Conservation (phyloP, 1,284 basidiomycete genomes). For the Fistulinella staudtii region DNA sequence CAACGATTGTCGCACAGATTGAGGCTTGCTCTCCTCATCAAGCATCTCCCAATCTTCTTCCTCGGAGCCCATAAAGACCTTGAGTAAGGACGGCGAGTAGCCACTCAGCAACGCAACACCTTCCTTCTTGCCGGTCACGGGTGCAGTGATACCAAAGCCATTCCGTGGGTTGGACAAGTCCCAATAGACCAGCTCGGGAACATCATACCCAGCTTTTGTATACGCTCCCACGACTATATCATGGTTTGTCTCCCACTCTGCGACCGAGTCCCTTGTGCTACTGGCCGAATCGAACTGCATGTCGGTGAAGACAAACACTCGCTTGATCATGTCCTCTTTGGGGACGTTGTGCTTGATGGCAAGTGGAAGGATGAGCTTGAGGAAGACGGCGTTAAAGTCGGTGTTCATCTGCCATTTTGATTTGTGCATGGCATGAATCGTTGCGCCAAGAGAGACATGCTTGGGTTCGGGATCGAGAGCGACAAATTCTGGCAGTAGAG, state of each 20-base stretch:
- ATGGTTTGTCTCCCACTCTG: conserved; percentile 58
- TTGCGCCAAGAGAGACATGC: conserved; percentile 31
- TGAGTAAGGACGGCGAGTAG: conserved; percentile 64
- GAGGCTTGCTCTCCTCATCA: conserved; percentile 24
- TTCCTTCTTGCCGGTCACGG: conserved; percentile 46
- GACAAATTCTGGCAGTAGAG: conserved; percentile 45
- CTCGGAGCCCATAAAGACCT: conserved; percentile 63
- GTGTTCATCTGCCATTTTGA: conserved; percentile 58
- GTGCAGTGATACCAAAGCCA: conserved; percentile 33
- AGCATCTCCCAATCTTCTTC: conserved; percentile 34
- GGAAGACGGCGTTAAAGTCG: conserved; percentile 55
- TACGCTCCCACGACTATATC: conserved; percentile 52
- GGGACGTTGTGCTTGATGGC: conserved; percentile 53
- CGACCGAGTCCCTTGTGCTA: not conserved
- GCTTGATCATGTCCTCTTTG: conserved; percentile 68
- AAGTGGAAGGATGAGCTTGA: conserved; percentile 54
- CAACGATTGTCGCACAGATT: conserved; percentile 34
- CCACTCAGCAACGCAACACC: conserved; percentile 68
- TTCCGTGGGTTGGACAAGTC: conserved; percentile 33
- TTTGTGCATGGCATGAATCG: conserved; percentile 36
- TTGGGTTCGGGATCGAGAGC: conserved; percentile 40
- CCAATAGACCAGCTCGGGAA: conserved; percentile 69
- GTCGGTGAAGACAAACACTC: conserved; percentile 69
- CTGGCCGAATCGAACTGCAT: conserved; percentile 64
- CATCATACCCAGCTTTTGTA: conserved; percentile 55